Percentiles rank a stretch among this genome's conserved stretches.
These are phyloP conservation scores for Ganoderma sp. DNA, from an alignment of 1,284 basidiomycete species.

Conservation along the genomic window DNA sequence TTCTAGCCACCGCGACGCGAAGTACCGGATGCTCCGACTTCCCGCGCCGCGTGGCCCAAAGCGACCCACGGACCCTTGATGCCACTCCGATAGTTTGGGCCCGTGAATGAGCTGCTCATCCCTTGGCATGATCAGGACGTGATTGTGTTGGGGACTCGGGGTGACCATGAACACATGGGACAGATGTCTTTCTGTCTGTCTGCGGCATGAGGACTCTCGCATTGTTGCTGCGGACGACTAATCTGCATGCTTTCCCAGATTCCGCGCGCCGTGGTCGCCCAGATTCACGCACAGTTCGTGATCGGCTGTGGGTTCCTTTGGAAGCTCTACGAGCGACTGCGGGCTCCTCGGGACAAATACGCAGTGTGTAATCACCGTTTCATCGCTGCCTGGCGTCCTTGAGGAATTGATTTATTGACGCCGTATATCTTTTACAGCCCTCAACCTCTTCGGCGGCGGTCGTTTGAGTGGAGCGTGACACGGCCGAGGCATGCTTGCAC, in stretches of 20 bases:
- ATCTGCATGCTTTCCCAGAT: neutral
- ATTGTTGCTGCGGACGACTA: neutral
- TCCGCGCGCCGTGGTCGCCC: neutral
- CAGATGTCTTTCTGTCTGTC: neutral
- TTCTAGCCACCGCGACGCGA: neutral
- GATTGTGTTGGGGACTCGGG: neutral
- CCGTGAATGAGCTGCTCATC: neutral
- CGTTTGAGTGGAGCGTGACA: neutral
- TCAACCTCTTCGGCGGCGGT: neutral
- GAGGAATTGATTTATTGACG: neutral
- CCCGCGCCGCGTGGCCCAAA: neutral
- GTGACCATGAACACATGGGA: neutral
- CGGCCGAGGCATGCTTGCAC: neutral
- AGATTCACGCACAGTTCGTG: neutral
- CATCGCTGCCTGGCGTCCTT: neutral
- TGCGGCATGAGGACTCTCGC: neutral
- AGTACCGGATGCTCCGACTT: neutral
- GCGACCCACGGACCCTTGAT: slow-evolving; percentile 6
- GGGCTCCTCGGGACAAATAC: slow-evolving; percentile 1
- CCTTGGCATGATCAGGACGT: neutral
- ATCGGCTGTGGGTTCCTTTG: neutral
- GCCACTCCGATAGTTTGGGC: too few relatives aligned
- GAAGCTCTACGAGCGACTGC: neutral
- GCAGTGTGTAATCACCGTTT: neutral
- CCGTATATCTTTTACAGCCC: neutral